Base-by-base conservation (phyloP, 2,329 filamentous ascomycete species). In the Dactylonectria estremocensis region DNA sequence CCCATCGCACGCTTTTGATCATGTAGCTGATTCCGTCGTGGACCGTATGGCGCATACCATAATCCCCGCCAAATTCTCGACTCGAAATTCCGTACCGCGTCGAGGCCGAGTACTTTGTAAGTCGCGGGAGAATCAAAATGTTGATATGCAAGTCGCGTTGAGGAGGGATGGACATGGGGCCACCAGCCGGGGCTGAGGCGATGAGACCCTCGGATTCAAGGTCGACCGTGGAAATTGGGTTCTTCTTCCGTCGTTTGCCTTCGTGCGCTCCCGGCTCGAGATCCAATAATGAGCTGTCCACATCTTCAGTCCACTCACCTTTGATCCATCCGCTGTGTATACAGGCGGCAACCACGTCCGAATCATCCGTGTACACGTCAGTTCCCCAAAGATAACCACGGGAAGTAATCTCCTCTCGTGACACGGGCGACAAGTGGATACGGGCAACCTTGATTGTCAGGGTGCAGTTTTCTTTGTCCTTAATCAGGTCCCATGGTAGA, bases 321-420 rank as follows among this genome's bases (percentile, higher is more conserved):
- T 92, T 91, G 72, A 99, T 92, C 91, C 95, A 98, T 3, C 96
- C 96, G 2, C 91, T 91, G 79, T 99, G 96, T 52, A 99, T 95
- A 67, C 95, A 95, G 2, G 95, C 95, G 0, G 95, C 95, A 24
- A 99, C 88, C 1, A 96, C 90, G 77, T 99, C 96, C 0, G 95
- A 97, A 80, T 99, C 96, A 74, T 99, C 96, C 0, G 95, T 97
- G 78, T 98, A 98, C 7, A 99, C 88, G 43, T 97, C 95, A 0
- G 94, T 96, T 1, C 96, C 96, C 95, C 95, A 99, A 0, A 99
- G 80, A 8, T 93, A 93, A 20, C 92, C 89, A 37, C 94, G 89
- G 8, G 90, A 84, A 11, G 95, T 97, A 58, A 98, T 95, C 72
- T 97, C 93, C 77, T 96, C 93, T 33, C 95, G 88, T 24, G 93